These are phyloP conservation scores for Vairimorpha apis DNA, from an alignment of 371 early-diverging fungal species.

Conservation along the genomic window DNA sequence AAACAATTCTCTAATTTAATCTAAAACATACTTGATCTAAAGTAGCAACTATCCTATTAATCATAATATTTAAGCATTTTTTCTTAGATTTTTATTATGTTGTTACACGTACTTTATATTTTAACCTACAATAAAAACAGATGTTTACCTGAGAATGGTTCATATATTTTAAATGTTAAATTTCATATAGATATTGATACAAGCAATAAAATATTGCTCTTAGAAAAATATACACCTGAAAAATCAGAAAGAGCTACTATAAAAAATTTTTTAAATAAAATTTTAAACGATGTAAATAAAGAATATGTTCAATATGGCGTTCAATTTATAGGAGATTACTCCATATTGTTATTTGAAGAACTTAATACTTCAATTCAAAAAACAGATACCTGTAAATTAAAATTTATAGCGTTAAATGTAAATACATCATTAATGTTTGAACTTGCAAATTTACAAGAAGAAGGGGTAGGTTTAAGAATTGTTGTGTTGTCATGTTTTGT, in stretches of 20 bases:
- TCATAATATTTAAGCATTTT: neutral
- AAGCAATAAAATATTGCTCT: neutral
- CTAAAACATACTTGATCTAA: neutral
- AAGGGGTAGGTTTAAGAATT: neutral
- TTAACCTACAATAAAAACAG: neutral
- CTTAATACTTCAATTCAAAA: neutral
- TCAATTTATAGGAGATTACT: neutral
- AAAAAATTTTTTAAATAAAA: neutral
- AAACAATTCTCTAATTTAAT: neutral
- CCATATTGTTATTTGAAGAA: neutral
- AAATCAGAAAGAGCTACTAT: neutral
- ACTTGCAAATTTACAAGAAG: neutral
- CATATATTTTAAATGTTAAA: neutral
- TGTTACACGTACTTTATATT: neutral
- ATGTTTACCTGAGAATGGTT: neutral
- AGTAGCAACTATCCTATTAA: neutral
- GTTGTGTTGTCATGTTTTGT: neutral
- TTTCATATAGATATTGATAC: neutral
- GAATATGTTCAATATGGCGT: neutral
- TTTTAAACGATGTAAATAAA: constrained; percentile 1
- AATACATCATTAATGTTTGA: neutral
- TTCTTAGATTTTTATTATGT: neutral
- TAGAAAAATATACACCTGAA: neutral
- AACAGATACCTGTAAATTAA: neutral
- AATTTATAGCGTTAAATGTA: too few relatives aligned